A percentile compares a stretch with the other conserved stretches of the same genome.
Conservation (phyloP, 2,329 filamentous ascomycete genomes). For the Talaromyces sp. region DNA sequence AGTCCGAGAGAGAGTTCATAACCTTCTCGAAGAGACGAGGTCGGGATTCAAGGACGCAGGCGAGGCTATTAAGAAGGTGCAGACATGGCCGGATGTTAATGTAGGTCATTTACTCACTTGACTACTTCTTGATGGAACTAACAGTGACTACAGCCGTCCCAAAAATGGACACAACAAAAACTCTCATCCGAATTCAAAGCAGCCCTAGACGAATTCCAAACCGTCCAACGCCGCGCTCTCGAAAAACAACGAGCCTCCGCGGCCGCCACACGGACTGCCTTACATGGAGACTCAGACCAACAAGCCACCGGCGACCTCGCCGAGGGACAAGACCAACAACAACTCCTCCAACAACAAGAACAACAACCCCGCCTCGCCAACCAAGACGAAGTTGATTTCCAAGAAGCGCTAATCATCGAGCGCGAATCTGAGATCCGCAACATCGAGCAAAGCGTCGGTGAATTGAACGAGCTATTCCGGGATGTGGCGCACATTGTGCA, state of each 20-base stretch:
- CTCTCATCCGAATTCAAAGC: slow-evolving; percentile 89
- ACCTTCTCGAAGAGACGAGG: slow-evolving; percentile 80
- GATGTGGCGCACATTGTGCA: slow-evolving; percentile 97
- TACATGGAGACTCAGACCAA: slow-evolving; percentile 58
- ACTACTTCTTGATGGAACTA: background rate
- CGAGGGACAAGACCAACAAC: slow-evolving; percentile 32
- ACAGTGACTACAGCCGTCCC: slow-evolving; percentile 64
- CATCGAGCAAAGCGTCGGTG: slow-evolving; percentile 93
- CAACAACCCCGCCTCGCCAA: slow-evolving; percentile 76
- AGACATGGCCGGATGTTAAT: slow-evolving; percentile 79
- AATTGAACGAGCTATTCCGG: slow-evolving; percentile 93
- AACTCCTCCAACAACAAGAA: slow-evolving; percentile 56
- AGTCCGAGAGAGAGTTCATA: slow-evolving; percentile 84
- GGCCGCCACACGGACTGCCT: slow-evolving; percentile 73
- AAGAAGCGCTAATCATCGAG: slow-evolving; percentile 91
- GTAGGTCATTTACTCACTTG: slow-evolving; percentile 48
- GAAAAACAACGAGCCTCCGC: slow-evolving; percentile 90
- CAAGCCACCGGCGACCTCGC: background rate
- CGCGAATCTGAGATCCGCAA: slow-evolving; percentile 95
- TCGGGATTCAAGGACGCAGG: slow-evolving; percentile 86
- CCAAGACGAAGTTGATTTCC: slow-evolving; percentile 95
- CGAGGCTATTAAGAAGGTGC: slow-evolving; percentile 88
- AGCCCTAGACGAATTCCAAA: slow-evolving; percentile 85
- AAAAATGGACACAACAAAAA: slow-evolving; percentile 96
- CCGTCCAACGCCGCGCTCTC: slow-evolving; percentile 80